Base-by-base conservation (phyloP, 768 basidiomycete genomes). In the Trametes sanguinea region DNA sequence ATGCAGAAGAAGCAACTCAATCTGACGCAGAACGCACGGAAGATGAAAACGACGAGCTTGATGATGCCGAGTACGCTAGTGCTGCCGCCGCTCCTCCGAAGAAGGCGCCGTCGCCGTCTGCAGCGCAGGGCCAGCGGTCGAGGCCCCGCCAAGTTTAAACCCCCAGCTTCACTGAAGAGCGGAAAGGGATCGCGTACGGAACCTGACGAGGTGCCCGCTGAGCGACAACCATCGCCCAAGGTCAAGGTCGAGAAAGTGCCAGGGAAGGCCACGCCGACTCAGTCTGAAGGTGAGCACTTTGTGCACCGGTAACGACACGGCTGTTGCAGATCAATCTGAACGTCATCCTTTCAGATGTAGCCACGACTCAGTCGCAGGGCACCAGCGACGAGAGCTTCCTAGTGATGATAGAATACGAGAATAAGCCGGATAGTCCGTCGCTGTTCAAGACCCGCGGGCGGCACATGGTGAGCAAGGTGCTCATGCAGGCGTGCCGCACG, bases 401-500 rank as follows among this genome's bases (percentile, higher is more conserved):
- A 11, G 51, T 68, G 4, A 60, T 48, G 48, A 66, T 68, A 44
- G 63, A 68, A 40, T 66, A 66, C 54, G 55, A 44, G 11, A 63
- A 62, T n/a, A 60, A 64, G 42, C 55, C 62, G 13, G 67, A 68
- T 40, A 58, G 58, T 14, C 64, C 60, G 40, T 47, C 50, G 45
- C 51, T 78, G 52, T 79, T 81, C 74, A 79, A 78, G 63, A 78
- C 78, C 2, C 77, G 79, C 44, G 78, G 76, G 11, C 76, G 74
- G 51, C 78, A 81, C 65, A 63, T 64, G 39, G 76, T 80, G 13
- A 65, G 69, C 37, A 80, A 80, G 65, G 77, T 81, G 22, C 71
- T 81, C 4, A 68, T 69, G 40, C 75, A 75, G 14, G 79, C 74
- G 3, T 80, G 79, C 57, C 75, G 70, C 48, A 76, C 74, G n/a